A percentile compares a stretch with the other conserved stretches of the same genome.
phyloP scores from a whole-genome alignment of 202 grass and related monocot genomes.

The Setaria italica region DNA sequence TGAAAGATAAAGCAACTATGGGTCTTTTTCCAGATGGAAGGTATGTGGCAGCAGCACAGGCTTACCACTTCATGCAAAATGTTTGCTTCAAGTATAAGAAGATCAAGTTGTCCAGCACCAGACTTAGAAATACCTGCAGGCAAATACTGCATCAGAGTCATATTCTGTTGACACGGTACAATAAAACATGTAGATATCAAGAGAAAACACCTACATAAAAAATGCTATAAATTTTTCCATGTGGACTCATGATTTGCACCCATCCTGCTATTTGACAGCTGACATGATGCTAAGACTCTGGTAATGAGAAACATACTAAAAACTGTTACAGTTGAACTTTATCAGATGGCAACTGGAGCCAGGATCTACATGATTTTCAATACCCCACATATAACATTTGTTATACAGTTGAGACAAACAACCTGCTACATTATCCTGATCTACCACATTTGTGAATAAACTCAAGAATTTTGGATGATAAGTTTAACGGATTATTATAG shows the following conservation, averaged over 20 bases:
- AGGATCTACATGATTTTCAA: neutral
- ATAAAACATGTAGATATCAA: neutral
- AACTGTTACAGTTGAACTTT: neutral
- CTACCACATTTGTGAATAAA: neutral
- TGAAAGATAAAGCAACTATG: neutral
- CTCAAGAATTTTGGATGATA: too few relatives aligned
- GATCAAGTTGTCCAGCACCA: constrained; percentile 62
- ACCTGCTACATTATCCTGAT: neutral
- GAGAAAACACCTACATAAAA: neutral
- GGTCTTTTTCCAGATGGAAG: constrained; percentile 4
- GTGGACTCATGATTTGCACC: too few relatives aligned
- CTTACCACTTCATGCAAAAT: constrained; percentile 48
- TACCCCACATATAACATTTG: neutral
- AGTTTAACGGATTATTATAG: neutral
- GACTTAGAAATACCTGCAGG: constrained; percentile 61
- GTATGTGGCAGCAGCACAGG: neutral
- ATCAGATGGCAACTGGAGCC: neutral
- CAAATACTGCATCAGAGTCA: constrained; percentile 19
- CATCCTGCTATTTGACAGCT: neutral
- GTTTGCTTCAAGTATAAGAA: constrained; percentile 64
- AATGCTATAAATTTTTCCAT: neutral
- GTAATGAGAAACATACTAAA: neutral
- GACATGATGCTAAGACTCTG: neutral
- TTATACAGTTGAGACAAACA: neutral
- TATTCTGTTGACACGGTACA: neutral